Percentiles rank a stretch among this genome's conserved stretches.
These are phyloP conservation scores for Tremella fuciformis DNA, from an alignment of 768 basidiomycete species.

Conservation along the genomic window DNA sequence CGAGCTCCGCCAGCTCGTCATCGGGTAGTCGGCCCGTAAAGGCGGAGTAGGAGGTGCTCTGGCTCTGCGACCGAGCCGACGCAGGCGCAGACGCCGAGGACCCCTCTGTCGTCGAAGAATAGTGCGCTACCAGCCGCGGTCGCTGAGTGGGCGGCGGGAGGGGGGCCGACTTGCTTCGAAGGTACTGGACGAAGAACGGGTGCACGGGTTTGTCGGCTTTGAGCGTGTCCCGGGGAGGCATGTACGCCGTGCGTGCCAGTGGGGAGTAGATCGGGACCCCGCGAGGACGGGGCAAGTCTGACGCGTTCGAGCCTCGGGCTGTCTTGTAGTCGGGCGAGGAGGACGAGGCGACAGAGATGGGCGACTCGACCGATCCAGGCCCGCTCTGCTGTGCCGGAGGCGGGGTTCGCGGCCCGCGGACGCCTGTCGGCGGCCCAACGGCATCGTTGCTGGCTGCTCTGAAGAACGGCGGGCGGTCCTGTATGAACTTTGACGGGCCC, in stretches of 20 bases:
- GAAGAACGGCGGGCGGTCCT: neutral
- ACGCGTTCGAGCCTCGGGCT: neutral
- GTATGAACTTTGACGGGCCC: neutral
- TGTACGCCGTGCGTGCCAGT: conserved; percentile 29
- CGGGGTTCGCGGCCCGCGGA: too few species aligned
- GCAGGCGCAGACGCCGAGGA: too few species aligned
- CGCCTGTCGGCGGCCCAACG: too few species aligned
- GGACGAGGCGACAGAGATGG: too few species aligned
- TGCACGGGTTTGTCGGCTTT: conserved; percentile 25
- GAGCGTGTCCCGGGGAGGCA: conserved; percentile 11
- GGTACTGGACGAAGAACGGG: conserved; percentile 40
- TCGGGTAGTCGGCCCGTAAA: too few species aligned
- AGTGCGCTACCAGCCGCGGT: conserved; percentile 35
- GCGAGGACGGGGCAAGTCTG: conserved; percentile 25
- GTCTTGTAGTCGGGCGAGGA: too few species aligned
- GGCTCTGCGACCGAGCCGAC: conserved; percentile 4
- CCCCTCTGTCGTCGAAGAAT: conserved; percentile 17
- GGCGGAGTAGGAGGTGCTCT: neutral
- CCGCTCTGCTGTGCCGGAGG: neutral
- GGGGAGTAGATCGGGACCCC: conserved; percentile 24
- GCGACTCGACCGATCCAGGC: too few species aligned
- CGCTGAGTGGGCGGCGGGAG: conserved; percentile 19
- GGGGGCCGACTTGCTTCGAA: conserved; percentile 13
- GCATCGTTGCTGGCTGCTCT: too few species aligned
- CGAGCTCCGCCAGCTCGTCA: neutral